Evolutionary conservation across 2,329 filamentous ascomycete genomes (phyloP).

Genomic region (Penicillium sp.): DNA sequence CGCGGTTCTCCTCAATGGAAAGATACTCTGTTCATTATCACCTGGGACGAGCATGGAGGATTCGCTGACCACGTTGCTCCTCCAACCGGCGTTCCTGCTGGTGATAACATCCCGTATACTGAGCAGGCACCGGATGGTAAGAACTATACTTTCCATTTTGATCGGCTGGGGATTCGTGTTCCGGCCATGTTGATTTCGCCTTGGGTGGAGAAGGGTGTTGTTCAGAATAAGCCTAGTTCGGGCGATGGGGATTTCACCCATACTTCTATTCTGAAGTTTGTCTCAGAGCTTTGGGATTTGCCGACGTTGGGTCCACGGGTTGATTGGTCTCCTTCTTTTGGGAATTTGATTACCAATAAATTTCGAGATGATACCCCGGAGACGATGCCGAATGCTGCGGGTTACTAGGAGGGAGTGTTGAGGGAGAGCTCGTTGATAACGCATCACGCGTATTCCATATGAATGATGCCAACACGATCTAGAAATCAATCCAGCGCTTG

Average conservation of each 20-base stretch:
- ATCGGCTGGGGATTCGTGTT: constrained; percentile 32
- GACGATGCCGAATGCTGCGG: constrained; percentile 24
- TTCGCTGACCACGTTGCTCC: constrained; percentile 51
- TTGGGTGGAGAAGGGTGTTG: constrained; percentile 44
- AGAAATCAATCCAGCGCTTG: no score
- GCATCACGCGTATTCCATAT: no score
- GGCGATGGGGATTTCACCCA: constrained; percentile 45
- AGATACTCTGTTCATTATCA: constrained; percentile 49
- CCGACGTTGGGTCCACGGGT: constrained; percentile 40
- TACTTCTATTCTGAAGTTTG: constrained; percentile 45
- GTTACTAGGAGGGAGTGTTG: constrained; percentile 17
- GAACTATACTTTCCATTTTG: constrained; percentile 32
- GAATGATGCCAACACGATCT: no score
- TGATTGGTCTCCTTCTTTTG: constrained; percentile 40
- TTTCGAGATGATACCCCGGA: constrained; percentile 29
- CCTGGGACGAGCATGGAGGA: constrained; percentile 51
- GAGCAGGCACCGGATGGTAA: constrained; percentile 25
- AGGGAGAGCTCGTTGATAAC: background rate
- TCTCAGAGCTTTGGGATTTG: constrained; percentile 47
- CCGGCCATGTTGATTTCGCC: constrained; percentile 34
- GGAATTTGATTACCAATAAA: constrained; percentile 26
- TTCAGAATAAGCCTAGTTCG: constrained; percentile 41
- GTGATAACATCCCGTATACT: constrained; percentile 41
- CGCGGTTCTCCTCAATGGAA: constrained; percentile 49
- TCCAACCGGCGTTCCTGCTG: constrained; percentile 39